Evolutionary conservation across 495 filamentous ascomycete genomes (phyloP), one percentile per base, ranked within the genome.

Genomic region (Tuber magnatum): DNA sequence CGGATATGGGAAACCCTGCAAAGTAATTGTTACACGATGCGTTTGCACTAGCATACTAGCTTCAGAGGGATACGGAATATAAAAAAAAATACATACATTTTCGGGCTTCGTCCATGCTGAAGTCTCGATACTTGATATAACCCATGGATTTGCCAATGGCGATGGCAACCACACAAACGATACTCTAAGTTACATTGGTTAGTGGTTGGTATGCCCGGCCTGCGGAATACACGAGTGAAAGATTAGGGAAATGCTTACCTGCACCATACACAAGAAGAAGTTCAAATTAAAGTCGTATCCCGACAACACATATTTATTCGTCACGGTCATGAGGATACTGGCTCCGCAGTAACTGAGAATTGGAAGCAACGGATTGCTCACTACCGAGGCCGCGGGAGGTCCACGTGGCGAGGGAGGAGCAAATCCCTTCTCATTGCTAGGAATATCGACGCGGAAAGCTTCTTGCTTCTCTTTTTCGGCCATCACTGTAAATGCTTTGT

Each of bases 251-350:
- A 73, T 72, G 85, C 87, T 76, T 90, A 98, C 95, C 91, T 99
- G 95, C 69, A 98, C 87, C 73, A 87, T 90, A 42, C 98, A 89
- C 73, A 97, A 90, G 84, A 98, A 93, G 86, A 98, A 98, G 84
- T 97, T 98, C 80, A 99, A 83, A 85, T 99, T 99, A 86, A 95
- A 99, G 77, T 92, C 88, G 22, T 88, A 85, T 43, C 95, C 96
- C 44, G 93, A 97, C 43, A 99, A 87, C 71, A 97, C 94, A 83
- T 95, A 99, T 88, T 99, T 99, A 86, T 99, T 99, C 85, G 95
- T 97, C 39, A 97, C 91, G 56, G 96, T 99, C 95, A 99, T 99
- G 84, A 94, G 86, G 78, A 99, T 99, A 8, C 94, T 97, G 71
- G 95, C 91, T 80, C 90, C 87, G 85, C 95, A 99, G 86, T 99